Base-by-base conservation (phyloP, 208 protist genomes). In the Acanthamoeba polyphaga region DNA sequence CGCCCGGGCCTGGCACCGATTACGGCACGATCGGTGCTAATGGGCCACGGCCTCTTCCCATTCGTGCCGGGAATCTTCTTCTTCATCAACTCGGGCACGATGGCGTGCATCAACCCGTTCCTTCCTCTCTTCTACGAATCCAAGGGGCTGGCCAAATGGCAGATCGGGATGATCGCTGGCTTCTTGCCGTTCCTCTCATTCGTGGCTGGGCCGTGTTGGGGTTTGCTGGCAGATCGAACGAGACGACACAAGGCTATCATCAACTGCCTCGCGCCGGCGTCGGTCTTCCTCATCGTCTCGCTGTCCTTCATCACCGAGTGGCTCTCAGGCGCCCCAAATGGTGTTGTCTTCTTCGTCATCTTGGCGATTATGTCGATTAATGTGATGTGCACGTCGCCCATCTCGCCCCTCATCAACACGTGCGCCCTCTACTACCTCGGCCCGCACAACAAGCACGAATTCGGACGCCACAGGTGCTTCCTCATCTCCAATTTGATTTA, bases 101-200 rank as follows among this genome's bases (percentile, higher is more conserved):
- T 80, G 70, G 70, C 70, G 34, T 80, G 70, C 70, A 80, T 80
- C 70, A 80, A 80, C 34, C 80, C 80, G 51, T 88, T 88, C 46
- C 22, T 88, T 24, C 51, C 80, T 2, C 80, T 88, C 80, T 88
- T 88, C 46, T 88, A 64, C 51, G 80, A 88, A 38, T 55, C 80
- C 1, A 88, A 88, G 53, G 80, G 80, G 7, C 24, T 88, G 49
- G 29, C 15, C 49, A 88, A 88, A n/a, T 88, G 80, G 80, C 80
- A 88, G 53, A 88, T 88, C 46, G 80, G 80, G 17, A 55, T 88
- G 29, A 88, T 88, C 80, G 80, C 80, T 43, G 80, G 80, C 53
- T 22, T 27, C 27, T 34, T 55, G 24, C 80, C 80, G 3, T 88
- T 88, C 80, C 22, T 88, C 49, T 53, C 80, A 7, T 88, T 88